Conservation (phyloP, 257 asterid genomes). For the Penstemon davidsonii region DNA sequence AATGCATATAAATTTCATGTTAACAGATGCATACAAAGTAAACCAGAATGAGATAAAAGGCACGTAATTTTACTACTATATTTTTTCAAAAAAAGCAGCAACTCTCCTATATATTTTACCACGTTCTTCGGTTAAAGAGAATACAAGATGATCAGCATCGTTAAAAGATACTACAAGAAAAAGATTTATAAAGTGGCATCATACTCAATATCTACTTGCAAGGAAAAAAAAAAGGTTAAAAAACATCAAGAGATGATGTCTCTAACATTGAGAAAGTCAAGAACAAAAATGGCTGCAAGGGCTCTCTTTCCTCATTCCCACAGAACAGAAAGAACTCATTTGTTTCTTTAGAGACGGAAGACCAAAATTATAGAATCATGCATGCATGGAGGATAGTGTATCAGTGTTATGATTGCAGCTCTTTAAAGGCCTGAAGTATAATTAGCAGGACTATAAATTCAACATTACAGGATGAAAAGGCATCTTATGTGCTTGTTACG, state of each 20-base stretch:
- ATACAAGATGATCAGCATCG: background rate
- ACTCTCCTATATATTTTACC: background rate
- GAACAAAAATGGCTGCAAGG: background rate
- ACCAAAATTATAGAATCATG: background rate
- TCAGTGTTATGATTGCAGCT: background rate
- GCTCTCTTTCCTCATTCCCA: conserved; percentile 1
- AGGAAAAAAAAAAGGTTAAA: background rate
- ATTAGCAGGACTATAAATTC: conserved; percentile 5
- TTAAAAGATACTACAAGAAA: conserved; percentile 9
- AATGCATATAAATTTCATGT: conserved; percentile 6
- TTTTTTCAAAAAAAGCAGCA: background rate
- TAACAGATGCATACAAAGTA: conserved; percentile 6
- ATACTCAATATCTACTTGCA: conserved; percentile 14
- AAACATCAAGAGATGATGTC: conserved; percentile 1
- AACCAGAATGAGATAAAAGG: conserved; percentile 8
- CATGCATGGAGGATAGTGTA: background rate
- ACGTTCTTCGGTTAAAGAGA: background rate
- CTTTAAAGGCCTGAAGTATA: conserved; percentile 15
- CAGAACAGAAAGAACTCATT: background rate
- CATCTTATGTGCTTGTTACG: conserved; percentile 4
- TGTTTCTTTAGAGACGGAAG: background rate
- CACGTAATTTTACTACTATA: conserved; percentile 2
- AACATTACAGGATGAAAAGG: conserved; percentile 15
- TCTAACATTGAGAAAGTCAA: background rate
- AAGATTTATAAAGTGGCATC: conserved; percentile 4